Percentiles rank a stretch among this genome's conserved stretches.
These are phyloP conservation scores for Coemansia sp. DNA, from an alignment of 192 early-diverging fungal species.

Conservation along the genomic window DNA sequence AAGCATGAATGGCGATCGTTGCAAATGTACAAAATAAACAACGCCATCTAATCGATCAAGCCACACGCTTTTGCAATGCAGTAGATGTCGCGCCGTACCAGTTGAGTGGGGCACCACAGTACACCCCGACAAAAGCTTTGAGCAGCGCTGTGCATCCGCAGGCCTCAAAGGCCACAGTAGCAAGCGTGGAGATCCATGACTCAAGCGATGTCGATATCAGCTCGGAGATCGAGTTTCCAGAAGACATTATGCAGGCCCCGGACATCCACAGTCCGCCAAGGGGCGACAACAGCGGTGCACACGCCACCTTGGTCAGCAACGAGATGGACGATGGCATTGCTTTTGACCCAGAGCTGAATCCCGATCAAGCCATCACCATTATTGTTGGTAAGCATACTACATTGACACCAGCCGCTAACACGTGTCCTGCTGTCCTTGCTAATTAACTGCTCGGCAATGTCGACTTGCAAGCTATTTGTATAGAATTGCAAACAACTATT, in stretches of 20 bases:
- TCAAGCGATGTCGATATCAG: constrained; percentile 30
- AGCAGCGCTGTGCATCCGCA: background rate
- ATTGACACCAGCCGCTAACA: too few species aligned
- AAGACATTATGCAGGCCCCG: constrained; percentile 7
- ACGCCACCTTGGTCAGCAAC: background rate
- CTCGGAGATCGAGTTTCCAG: constrained; percentile 19
- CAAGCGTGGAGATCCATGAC: constrained; percentile 23
- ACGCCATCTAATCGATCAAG: background rate
- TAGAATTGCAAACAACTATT: constrained; percentile 7
- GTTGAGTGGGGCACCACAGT: background rate
- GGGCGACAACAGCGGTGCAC: background rate
- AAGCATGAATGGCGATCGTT: background rate
- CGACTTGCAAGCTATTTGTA: background rate
- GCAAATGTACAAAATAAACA: background rate
- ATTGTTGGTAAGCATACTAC: constrained; percentile 36
- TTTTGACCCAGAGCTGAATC: constrained; percentile 25
- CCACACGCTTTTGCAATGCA: background rate
- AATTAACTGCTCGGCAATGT: background rate
- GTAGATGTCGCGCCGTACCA: background rate
- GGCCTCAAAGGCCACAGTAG: background rate
- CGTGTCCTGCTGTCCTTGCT: too few species aligned
- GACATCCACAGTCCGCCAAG: background rate
- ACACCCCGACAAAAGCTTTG: background rate
- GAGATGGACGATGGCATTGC: background rate
- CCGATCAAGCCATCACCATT: constrained; percentile 10